Base-by-base conservation (phyloP, 2,329 filamentous ascomycete species). In the Paramyrothecium roridum region DNA sequence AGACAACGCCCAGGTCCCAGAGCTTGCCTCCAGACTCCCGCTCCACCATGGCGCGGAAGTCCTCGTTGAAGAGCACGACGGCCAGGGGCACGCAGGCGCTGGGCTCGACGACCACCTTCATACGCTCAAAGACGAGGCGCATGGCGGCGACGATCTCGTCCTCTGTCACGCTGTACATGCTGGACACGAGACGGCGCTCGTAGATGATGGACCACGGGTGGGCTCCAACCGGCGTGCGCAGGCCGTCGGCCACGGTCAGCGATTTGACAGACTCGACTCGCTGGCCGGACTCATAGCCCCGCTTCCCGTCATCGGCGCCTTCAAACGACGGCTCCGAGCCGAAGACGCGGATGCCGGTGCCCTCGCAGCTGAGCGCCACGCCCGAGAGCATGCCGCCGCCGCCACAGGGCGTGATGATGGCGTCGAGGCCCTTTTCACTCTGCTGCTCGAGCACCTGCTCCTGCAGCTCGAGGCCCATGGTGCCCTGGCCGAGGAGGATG, bases 401-500 rank as follows among this genome's bases (percentile, higher is more conserved):
- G 22, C 93, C 91, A 65, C 91, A 87, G 0, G 93, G 93, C 0
- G 91, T 84, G 23, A 98, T 87, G 50, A 97, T 85, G 12, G 85
- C 88, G 69, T 91, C 80, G 1, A 92, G 74, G 0, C 73, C 71
- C 50, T 68, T 71, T 34, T 59, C 60, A 7, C 67, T 68, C 46
- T 87, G 76, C 58, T 87, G 64, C 47, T 80, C 77, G 3, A 68
- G 71, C 2, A 87, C 89, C 68, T 98, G 93, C 57, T 82, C 76
- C 68, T 92, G 87, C 34, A 97, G 72, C 72, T 99, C 95, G 6
- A 97, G 71, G 0, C 86, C 93, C 58, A 90, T 79, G 1, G 93
- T 98, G n/a, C 93, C 95, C 76, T 97, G 93, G 0, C 95, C 93
- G 1, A 96, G 83, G 54, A 98, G 89, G 61, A 97, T 92, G 70